Evolutionary conservation across 345 rosid genomes (phyloP).

Genomic region (Bruguiera gymnorhiza): DNA sequence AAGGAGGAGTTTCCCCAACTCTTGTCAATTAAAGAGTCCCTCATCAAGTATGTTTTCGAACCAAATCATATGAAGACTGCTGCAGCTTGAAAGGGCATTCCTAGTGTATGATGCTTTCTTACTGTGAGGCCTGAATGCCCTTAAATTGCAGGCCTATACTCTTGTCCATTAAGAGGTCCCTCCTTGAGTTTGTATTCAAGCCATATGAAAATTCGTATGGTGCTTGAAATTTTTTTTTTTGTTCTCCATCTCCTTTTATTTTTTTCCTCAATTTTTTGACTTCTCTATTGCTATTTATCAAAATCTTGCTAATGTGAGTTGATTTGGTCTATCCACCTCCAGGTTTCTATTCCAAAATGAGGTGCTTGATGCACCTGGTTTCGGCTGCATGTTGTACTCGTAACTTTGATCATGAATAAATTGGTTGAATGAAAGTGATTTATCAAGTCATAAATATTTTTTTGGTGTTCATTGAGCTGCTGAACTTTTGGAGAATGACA

Average conservation of each 20-base stretch:
- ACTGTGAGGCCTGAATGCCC: too few relatives aligned
- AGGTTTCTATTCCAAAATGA: conserved; percentile 14
- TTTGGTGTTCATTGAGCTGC: conserved; percentile 10
- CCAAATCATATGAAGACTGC: conserved; percentile 60
- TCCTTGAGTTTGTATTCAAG: not conserved
- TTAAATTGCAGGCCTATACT: not conserved
- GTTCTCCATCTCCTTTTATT: not conserved
- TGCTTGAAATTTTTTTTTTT: conserved; percentile 15
- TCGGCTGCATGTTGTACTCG: conserved; percentile 30
- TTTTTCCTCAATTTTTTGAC: not conserved
- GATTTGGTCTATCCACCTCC: conserved; percentile 10
- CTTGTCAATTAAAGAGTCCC: conserved; percentile 76
- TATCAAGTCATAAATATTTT: conserved; percentile 12
- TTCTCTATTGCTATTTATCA: conserved; percentile 17
- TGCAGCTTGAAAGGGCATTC: conserved; percentile 20
- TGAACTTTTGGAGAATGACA: not conserved
- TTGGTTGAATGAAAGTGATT: conserved; percentile 22
- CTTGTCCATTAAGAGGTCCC: not conserved
- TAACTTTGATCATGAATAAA: conserved; percentile 35
- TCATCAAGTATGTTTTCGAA: conserved; percentile 67
- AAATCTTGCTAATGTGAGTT: conserved; percentile 22
- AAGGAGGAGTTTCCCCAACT: conserved; percentile 79
- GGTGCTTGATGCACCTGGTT: conserved; percentile 18
- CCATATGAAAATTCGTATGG: not conserved
- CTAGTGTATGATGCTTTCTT: not conserved